Conservation (phyloP, 1,284 basidiomycete genomes). For the Boletus semigastroideus region DNA sequence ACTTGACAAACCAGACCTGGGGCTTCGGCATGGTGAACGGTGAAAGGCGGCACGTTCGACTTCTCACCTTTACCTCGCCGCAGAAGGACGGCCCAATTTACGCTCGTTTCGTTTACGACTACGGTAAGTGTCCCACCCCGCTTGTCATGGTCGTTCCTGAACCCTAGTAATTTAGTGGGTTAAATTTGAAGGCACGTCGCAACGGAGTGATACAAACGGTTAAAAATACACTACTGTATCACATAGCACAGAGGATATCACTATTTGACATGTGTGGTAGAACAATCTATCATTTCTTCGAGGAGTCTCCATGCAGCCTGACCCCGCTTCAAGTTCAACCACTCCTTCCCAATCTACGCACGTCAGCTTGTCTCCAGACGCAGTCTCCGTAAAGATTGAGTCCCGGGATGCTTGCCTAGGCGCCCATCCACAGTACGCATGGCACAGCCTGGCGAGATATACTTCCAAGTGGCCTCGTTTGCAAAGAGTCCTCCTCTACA, state of each 20-base stretch:
- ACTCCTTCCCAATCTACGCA: slow-evolving; percentile 12
- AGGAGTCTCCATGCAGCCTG: background rate
- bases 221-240: no score
- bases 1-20: slow-evolving; percentile 52
- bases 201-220: no score
- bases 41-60: slow-evolving; percentile 60
- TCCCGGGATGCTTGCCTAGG: background rate
- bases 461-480: slow-evolving; percentile 22
- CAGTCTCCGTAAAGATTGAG: slow-evolving; percentile 4
- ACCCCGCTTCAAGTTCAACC: background rate
- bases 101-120: slow-evolving; percentile 65
- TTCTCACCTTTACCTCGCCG: slow-evolving; percentile 65
- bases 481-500: slow-evolving; percentile 33
- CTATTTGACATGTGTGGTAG: no score
- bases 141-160: slow-evolving; percentile 12
- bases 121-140: slow-evolving; percentile 39
- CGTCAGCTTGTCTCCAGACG: slow-evolving; percentile 4
- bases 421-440: background rate
- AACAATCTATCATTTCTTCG: no score
- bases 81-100: slow-evolving; percentile 50
- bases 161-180: slow-evolving; percentile 12
- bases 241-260: no score
- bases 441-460: slow-evolving; percentile 1
- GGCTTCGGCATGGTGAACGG: slow-evolving; percentile 62
- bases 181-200: background rate